Conservation (phyloP, 179 eudicot genomes). For the Spinacia oleracea region DNA sequence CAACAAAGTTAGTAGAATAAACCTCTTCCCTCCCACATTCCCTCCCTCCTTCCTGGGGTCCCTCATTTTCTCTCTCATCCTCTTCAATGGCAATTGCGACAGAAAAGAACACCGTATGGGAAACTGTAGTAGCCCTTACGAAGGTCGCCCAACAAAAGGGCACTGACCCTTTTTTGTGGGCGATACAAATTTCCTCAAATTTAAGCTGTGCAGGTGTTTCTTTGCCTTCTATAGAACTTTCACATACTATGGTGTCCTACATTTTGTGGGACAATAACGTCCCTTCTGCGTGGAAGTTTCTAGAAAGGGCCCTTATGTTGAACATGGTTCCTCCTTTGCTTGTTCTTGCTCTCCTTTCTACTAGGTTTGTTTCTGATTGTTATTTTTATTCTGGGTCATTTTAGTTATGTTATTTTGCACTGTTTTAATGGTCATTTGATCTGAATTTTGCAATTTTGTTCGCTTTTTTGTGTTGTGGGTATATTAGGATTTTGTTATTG, state of each 20-base stretch:
- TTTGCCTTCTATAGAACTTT: conserved; percentile 45
- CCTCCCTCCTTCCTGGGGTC: background rate
- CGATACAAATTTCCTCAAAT: conserved; percentile 34
- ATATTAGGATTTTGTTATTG: background rate
- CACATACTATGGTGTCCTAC: conserved; percentile 43
- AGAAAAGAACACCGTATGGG: conserved; percentile 30
- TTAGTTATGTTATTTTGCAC: conserved; percentile 6
- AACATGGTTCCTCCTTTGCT: conserved; percentile 46
- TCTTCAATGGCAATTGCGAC: conserved; percentile 23
- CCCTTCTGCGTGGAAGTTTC: conserved; percentile 49
- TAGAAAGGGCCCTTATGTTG: conserved; percentile 33
- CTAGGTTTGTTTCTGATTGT: conserved; percentile 28
- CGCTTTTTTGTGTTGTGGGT: conserved; percentile 7
- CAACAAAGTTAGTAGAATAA: background rate
- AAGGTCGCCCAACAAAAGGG: conserved; percentile 42
- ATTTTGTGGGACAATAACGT: conserved; percentile 49
- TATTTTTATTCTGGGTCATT: background rate
- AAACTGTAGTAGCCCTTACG: conserved; percentile 31
- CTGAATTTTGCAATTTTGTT: conserved; percentile 12
- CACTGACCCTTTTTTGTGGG: conserved; percentile 44
- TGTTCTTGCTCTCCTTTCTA: conserved; percentile 48
- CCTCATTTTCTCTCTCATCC: background rate
- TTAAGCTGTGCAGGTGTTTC: conserved; percentile 25
- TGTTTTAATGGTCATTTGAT: background rate
- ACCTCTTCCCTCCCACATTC: background rate